Evolutionary conservation across 768 basidiomycete genomes (phyloP).

Genomic region (Daedaleopsis nitida): DNA sequence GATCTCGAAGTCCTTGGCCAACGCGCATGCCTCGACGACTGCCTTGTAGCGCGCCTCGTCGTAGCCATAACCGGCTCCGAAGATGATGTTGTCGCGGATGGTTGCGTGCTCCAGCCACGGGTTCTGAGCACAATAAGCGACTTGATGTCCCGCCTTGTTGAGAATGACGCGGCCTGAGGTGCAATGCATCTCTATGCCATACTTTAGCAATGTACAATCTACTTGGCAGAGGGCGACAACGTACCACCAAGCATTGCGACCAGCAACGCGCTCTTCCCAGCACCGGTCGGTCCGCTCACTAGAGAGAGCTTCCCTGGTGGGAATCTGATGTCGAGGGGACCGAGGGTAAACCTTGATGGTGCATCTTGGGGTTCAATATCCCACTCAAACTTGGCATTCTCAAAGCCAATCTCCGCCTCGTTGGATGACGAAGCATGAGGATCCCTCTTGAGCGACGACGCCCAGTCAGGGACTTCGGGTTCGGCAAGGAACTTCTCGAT

Average conservation of each 20-base stretch:
- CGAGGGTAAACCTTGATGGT: constrained; percentile 51
- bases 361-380: constrained; percentile 37
- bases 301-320: constrained; percentile 59
- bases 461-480: constrained; percentile 79
- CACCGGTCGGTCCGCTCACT: constrained; percentile 66
- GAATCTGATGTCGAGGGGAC: constrained; percentile 59
- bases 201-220: not conserved
- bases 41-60: constrained; percentile 63
- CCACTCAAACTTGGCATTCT: constrained; percentile 60
- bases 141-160: constrained; percentile 56
- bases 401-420: constrained; percentile 50
- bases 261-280: constrained; percentile 69
- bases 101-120: constrained; percentile 81
- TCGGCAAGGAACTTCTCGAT: constrained; percentile 75
- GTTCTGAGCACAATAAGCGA: constrained; percentile 71
- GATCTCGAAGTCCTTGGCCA: constrained; percentile 69
- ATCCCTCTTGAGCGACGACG: constrained; percentile 57
- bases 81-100: constrained; percentile 80
- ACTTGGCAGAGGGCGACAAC: constrained; percentile 1
- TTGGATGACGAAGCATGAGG: constrained; percentile 5
- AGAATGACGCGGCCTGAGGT: constrained; percentile 53
- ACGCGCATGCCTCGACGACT: constrained; percentile 75
- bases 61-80: constrained; percentile 60
- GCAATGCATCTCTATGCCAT: constrained; percentile 57
- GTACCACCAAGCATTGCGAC: constrained; percentile 68